Evolutionary conservation across 1,284 basidiomycete genomes (phyloP), one percentile per base, ranked within the genome.

Genomic region (Phellopilus nigrolimitatus): DNA sequence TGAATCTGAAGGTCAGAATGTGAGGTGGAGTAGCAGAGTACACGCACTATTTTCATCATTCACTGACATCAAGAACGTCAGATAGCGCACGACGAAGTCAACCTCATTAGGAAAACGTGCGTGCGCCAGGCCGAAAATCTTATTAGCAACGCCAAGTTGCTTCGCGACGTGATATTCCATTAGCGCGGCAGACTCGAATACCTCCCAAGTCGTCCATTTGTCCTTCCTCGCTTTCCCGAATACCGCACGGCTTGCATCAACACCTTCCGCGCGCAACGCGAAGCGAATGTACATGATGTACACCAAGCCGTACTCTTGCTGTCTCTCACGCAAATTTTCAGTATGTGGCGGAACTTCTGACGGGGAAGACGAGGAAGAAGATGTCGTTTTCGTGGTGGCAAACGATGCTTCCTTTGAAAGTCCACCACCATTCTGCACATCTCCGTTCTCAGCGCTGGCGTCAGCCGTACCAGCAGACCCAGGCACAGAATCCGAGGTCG

Each of bases 121-220:
- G 64, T 97, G 70, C n/a, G 94, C 95, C 56, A 91, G 84, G 66
- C 97, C 93, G 63, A 97, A 98, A 55, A 99, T 95, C 51, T 92
- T 82, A 44, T 84, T 90, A 0, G 95, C 91, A 17, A 98, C 86
- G 5, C 76, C 75, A 31, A 84, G 75, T 42, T 93, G 91, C 63
- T 94, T 91, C 54, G 87, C 93, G 66, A 86, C 89, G 67, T 97
- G 92, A 65, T 97, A 97, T 68, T 99, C 95, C 82, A 95, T 91
- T 61, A 97, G 67, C 0, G 95, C 97, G 47, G 89, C 84, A 36
- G 92, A 91, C 67, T 99, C 95, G 62, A 88, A 97, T 0, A 94
- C 86, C 63, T 95, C 89, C 94, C 95, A 98, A 9, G 91, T 83
- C 17, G 84, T 79, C 76, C 85, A 88, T 17, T 82, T 77, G 59